A percentile compares a stretch with the other conserved stretches of the same genome.
These are phyloP conservation scores for Macadamia tetraphylla DNA, from an alignment of 164 flowering plant genomes.

Conservation along the genomic window DNA sequence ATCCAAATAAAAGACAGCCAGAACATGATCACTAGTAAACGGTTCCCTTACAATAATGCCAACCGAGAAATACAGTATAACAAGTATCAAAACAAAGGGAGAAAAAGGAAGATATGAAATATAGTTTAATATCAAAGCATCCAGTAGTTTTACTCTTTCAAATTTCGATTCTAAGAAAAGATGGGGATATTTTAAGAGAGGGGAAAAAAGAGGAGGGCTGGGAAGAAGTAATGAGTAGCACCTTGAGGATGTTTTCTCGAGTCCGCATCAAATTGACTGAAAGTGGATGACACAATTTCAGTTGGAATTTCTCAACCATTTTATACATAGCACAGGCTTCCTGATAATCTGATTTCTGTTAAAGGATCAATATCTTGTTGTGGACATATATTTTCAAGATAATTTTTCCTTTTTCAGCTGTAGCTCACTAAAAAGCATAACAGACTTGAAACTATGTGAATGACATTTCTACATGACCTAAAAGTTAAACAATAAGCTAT, in stretches of 20 bases:
- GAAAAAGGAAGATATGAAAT: no score
- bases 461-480: no score
- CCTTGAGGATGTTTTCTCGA: conserved; percentile 78
- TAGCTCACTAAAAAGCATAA: background rate
- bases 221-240: conserved; percentile 11
- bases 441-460: no score
- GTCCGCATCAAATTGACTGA: conserved; percentile 73
- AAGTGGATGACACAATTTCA: conserved; percentile 58
- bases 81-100: no score
- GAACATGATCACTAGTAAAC: no score
- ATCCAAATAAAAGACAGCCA: no score
- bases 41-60: no score
- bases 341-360: conserved; percentile 42
- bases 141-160: background rate
- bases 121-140: no score
- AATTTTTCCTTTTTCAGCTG: background rate
- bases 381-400: background rate
- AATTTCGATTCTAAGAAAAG: background rate
- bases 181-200: background rate
- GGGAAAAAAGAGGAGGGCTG: no score
- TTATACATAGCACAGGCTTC: conserved; percentile 51
- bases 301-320: conserved; percentile 67
- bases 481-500: background rate
- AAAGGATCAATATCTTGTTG: conserved; percentile 21
- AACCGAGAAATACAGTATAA: no score